These are phyloP conservation scores for Primulina eburnea DNA, from an alignment of 257 asterid species.

Conservation along the genomic window DNA sequence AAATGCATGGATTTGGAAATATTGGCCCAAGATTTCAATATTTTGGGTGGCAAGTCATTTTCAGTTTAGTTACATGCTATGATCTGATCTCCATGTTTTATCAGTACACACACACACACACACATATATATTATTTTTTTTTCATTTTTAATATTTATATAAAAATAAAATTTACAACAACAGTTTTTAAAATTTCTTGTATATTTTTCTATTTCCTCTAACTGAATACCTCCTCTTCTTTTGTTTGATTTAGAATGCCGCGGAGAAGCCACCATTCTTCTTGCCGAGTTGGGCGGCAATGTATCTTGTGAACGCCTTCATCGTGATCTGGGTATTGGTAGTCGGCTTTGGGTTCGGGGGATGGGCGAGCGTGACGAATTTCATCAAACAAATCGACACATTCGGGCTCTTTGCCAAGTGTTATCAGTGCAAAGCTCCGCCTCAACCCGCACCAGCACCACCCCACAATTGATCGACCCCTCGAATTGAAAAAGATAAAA, in stretches of 20 bases:
- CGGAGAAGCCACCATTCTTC: constrained; percentile 88
- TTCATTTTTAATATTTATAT: too few species aligned
- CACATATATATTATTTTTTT: too few species aligned
- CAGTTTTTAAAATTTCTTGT: not conserved
- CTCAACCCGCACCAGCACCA: constrained; percentile 33
- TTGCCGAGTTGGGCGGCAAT: constrained; percentile 82
- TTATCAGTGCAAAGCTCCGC: constrained; percentile 75
- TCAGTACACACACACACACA: too few species aligned
- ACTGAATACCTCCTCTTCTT: not conserved
- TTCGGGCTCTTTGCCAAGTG: constrained; percentile 97
- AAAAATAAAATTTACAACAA: too few species aligned
- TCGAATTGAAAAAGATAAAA: not conserved
- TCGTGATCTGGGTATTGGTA: constrained; percentile 65
- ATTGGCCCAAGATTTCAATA: constrained; percentile 25
- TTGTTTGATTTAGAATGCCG: constrained; percentile 64
- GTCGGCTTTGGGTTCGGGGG: constrained; percentile 98
- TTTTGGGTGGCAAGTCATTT: constrained; percentile 63
- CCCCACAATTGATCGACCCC: constrained; percentile 40
- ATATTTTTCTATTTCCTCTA: not conserved
- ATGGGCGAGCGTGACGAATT: constrained; percentile 92
- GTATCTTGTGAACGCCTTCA: constrained; percentile 64
- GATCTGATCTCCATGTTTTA: constrained; percentile 28
- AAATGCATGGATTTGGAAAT: constrained; percentile 44
- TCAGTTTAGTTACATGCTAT: constrained; percentile 61
- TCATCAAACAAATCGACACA: constrained; percentile 68